phyloP scores from a whole-genome alignment of 2,329 filamentous ascomycete genomes.

The Byssoonygena ceratinophila region DNA sequence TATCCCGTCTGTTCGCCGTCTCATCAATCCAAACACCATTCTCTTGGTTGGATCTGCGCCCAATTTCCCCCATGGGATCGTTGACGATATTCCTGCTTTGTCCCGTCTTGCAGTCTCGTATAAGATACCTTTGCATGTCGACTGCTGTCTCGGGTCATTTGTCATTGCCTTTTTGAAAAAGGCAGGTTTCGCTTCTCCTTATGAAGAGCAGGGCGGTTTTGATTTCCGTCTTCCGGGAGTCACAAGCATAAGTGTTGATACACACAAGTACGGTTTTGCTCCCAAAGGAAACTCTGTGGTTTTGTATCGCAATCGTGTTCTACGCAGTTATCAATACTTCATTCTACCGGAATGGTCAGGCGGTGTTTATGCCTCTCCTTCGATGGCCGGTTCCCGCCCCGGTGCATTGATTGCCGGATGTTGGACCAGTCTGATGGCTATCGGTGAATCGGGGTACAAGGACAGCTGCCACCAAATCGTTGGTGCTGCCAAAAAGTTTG shows the following conservation, averaged over 20 bases:
- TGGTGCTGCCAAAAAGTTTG: conserved; percentile 72
- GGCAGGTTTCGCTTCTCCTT: conserved; percentile 62
- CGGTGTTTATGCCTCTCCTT: conserved; percentile 88
- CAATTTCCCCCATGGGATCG: conserved; percentile 96
- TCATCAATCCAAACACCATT: conserved; percentile 90
- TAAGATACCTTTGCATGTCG: conserved; percentile 81
- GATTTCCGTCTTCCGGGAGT: conserved; percentile 93
- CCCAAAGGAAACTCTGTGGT: conserved; percentile 94
- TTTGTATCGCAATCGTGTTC: conserved; percentile 68
- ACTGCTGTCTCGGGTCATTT: conserved; percentile 96
- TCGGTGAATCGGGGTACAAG: conserved; percentile 81
- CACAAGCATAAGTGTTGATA: conserved; percentile 91
- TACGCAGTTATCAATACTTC: conserved; percentile 91
- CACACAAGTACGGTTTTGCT: conserved; percentile 97
- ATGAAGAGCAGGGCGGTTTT: conserved; percentile 63
- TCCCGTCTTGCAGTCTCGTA: conserved; percentile 71
- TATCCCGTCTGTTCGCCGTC: conserved; percentile 61
- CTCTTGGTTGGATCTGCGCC: conserved; percentile 88
- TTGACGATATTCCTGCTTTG: conserved; percentile 81
- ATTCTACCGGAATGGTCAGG: conserved; percentile 90
- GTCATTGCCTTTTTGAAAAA: conserved; percentile 82
- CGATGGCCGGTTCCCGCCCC: conserved; percentile 80
- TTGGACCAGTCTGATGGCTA: conserved; percentile 83
- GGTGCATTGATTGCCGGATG: conserved; percentile 91
- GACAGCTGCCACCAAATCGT: conserved; percentile 81